Conservation (phyloP, 805 yeast genomes). For the Barnettozyma botsteinii region DNA sequence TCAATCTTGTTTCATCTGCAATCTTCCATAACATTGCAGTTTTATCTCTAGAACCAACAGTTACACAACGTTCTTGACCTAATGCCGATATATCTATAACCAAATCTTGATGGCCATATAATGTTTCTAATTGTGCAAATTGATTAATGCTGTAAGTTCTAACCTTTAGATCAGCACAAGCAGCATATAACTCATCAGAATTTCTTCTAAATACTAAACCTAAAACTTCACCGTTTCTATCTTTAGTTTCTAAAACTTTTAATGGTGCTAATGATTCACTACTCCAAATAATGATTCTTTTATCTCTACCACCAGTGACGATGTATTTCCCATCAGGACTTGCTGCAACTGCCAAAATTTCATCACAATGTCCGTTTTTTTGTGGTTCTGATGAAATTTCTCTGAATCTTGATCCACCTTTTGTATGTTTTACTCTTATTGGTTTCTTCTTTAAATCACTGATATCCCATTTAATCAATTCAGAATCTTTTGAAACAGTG, state of each 20-base stretch:
- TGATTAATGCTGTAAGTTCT: constrained; percentile 84
- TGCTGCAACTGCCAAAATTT: constrained; percentile 72
- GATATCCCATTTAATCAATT: constrained; percentile 75
- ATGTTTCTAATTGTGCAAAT: constrained; percentile 80
- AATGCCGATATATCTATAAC: constrained; percentile 79
- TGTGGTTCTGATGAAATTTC: constrained; percentile 40
- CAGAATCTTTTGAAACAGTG: constrained; percentile 78
- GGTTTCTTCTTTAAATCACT: constrained; percentile 53
- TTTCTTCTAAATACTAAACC: constrained; percentile 73
- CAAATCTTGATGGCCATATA: constrained; percentile 93
- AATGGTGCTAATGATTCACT: constrained; percentile 69
- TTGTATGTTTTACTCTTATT: constrained; percentile 52
- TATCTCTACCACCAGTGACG: constrained; percentile 88
- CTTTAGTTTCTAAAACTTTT: constrained; percentile 70
- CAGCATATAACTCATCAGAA: constrained; percentile 81
- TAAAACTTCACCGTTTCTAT: constrained; percentile 64
- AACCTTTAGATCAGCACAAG: constrained; percentile 88
- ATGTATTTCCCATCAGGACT: constrained; percentile 83
- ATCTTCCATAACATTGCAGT: constrained; percentile 97
- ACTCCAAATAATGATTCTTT: constrained; percentile 80
- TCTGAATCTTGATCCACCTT: constrained; percentile 51
- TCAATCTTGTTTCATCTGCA: constrained; percentile 88
- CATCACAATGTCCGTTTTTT: constrained; percentile 70
- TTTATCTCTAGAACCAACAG: constrained; percentile 92
- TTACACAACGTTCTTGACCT: constrained; percentile 84